Percentiles rank a stretch among this genome's conserved stretches.
Evolutionary conservation across 2,329 filamentous ascomycete genomes (phyloP).

Genomic region (Botrytis fabae): DNA sequence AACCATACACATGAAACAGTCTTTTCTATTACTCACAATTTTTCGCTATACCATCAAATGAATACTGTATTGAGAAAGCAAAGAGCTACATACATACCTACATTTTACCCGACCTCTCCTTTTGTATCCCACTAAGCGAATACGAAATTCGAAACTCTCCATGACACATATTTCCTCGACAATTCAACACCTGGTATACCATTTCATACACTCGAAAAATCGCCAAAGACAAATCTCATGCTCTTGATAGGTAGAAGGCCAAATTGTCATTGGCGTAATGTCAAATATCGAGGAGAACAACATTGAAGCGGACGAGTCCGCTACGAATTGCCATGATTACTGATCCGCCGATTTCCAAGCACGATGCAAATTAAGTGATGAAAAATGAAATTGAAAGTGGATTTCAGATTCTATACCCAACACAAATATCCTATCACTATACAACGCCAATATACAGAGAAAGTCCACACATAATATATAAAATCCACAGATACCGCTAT

Average conservation of each 20-base stretch:
- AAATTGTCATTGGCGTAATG: neutral
- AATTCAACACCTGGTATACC: neutral
- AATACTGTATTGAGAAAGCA: neutral
- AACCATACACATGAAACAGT: neutral
- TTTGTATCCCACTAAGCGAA: constrained; percentile 2
- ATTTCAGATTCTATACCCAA: neutral
- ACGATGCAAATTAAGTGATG: neutral
- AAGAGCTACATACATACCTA: neutral
- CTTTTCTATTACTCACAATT: neutral
- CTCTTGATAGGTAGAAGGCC: neutral
- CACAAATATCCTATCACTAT: neutral
- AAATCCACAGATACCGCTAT: neutral
- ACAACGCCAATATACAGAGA: neutral
- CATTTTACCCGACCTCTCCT: neutral
- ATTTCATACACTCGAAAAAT: neutral
- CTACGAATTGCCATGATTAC: neutral
- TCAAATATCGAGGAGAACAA: neutral
- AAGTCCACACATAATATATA: neutral
- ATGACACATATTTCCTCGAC: neutral
- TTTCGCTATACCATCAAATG: neutral
- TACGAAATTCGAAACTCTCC: neutral
- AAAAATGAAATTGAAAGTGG: neutral
- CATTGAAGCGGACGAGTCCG: neutral
- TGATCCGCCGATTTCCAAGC: neutral
- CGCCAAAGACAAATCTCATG: neutral